Conservation (phyloP, 306 rosid genomes). For the Quercus robur region DNA sequence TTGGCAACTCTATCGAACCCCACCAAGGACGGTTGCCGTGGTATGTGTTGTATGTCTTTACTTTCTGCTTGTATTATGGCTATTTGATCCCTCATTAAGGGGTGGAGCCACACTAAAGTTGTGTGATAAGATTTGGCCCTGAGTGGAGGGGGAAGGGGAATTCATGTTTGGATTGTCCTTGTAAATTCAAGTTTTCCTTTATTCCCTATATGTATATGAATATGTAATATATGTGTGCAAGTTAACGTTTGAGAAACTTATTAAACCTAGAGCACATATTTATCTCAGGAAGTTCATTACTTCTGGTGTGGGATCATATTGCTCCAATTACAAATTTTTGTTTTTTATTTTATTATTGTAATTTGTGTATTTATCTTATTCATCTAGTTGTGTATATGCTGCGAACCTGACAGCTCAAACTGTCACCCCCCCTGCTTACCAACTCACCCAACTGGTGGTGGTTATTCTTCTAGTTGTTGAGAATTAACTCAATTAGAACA, state of each 20-base stretch:
- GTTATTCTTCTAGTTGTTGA: no score
- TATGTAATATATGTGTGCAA: neutral
- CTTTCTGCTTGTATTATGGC: conserved; percentile 4
- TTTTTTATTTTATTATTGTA: neutral
- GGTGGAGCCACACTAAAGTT: neutral
- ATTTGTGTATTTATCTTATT: neutral
- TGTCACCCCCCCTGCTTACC: no score
- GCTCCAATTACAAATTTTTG: neutral
- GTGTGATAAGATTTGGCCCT: no score
- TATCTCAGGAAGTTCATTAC: neutral
- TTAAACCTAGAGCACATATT: neutral
- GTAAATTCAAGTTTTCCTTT: neutral
- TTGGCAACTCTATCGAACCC: conserved; percentile 98
- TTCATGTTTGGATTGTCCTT: neutral
- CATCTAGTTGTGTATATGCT: no score
- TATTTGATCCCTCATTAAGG: neutral
- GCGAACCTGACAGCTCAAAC: no score
- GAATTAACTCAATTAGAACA: no score
- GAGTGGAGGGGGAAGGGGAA: no score
- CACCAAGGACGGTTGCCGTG: conserved; percentile 86
- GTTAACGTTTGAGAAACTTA: neutral
- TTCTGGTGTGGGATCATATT: neutral
- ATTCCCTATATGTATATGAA: neutral
- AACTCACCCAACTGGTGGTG: no score
- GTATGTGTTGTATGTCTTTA: conserved; percentile 38